phyloP scores from a whole-genome alignment of 2,329 filamentous ascomycete genomes.

The Chrysoporthe austroafricana region DNA sequence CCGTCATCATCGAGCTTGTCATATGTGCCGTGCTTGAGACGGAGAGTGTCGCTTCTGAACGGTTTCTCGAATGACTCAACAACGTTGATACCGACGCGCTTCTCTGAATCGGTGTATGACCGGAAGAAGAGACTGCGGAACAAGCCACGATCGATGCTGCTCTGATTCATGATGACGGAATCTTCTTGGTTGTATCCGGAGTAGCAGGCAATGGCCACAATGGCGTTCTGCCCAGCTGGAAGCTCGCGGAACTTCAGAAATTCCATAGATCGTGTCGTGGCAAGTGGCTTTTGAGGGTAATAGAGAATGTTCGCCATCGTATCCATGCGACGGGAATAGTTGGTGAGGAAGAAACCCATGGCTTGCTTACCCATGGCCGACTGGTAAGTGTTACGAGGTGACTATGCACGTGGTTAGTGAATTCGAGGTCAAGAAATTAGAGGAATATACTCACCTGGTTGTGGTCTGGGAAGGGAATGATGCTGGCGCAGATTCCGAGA shows the following conservation, averaged over 20 bases:
- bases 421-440: not conserved
- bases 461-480: conserved; percentile 99
- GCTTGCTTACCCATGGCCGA: conserved; percentile 99
- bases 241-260: conserved; percentile 97
- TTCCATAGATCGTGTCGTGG: conserved; percentile 97
- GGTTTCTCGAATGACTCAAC: conserved; percentile 97
- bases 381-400: conserved; percentile 97
- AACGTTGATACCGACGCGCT: conserved; percentile 90
- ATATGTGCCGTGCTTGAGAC: conserved; percentile 92
- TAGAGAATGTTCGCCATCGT: conserved; percentile 99
- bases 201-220: conserved; percentile 96
- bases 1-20: conserved; percentile 98
- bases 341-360: conserved; percentile 98
- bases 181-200: conserved; percentile 99
- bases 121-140: conserved; percentile 99
- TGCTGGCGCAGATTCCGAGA: conserved; percentile 95
- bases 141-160: conserved; percentile 94
- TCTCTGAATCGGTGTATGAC: conserved; percentile 95
- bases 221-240: conserved; percentile 95
- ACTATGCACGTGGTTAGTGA: conserved; percentile 57
- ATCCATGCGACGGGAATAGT: conserved; percentile 96
- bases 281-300: conserved; percentile 96
- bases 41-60: conserved; percentile 82
- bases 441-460: conserved; percentile 68
- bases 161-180: conserved; percentile 99